phyloP scores from a whole-genome alignment of 805 yeast species.

The Debaryomyces castellii region DNA sequence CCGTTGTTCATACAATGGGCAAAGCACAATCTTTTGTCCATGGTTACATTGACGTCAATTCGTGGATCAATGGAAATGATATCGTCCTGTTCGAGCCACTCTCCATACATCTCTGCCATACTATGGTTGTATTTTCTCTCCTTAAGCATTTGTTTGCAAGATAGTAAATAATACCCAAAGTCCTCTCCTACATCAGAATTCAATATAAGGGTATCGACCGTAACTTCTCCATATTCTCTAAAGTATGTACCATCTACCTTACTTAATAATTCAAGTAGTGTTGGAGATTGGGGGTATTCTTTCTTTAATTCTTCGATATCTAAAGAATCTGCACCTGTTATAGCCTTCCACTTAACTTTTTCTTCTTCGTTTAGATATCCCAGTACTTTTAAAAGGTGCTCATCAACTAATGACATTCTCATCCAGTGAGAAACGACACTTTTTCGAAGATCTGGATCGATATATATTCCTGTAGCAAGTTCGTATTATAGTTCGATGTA shows the following conservation, averaged over 20 bases:
- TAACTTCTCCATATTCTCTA: background rate
- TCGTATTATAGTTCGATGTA: too few species aligned
- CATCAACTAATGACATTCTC: background rate
- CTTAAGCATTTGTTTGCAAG: background rate
- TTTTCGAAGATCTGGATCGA: too few species aligned
- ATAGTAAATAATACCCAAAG: background rate
- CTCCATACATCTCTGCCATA: background rate
- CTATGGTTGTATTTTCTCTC: background rate
- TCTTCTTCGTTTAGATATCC: background rate
- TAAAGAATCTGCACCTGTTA: background rate
- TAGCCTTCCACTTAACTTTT: background rate
- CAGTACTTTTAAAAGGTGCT: background rate
- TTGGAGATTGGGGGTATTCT: background rate
- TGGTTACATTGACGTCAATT: background rate
- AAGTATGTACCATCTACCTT: background rate
- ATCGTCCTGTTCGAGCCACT: background rate
- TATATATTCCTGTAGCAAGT: too few species aligned
- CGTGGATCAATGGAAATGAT: background rate
- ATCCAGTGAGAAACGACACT: too few species aligned
- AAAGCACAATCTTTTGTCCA: background rate
- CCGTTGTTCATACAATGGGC: background rate
- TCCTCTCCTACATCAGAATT: background rate
- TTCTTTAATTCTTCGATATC: background rate
- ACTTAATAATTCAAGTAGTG: background rate
- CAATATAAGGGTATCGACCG: background rate